A percentile compares a stretch with the other conserved stretches of the same genome.
Conservation (phyloP, 768 basidiomycete genomes). For the Imleria badia region DNA sequence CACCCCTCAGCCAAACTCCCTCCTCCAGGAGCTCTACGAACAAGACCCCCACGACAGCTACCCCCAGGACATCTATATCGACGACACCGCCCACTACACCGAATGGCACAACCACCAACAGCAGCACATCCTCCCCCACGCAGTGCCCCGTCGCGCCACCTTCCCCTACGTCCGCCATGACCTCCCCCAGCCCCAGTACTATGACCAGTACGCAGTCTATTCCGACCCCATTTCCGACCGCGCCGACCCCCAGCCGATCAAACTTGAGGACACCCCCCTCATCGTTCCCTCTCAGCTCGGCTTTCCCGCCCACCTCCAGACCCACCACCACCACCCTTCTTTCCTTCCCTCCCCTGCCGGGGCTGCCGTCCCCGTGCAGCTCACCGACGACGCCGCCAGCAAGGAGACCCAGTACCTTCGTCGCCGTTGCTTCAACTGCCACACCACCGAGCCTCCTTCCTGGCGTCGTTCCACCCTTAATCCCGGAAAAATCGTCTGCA, state of each 20-base stretch:
- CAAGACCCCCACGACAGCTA: conserved; percentile 46
- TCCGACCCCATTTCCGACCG: conserved; percentile 37
- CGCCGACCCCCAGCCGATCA: conserved; percentile 43
- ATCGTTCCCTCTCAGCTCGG: conserved; percentile 62
- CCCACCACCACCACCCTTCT: conserved; percentile 37
- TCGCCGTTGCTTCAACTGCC: conserved; percentile 87
- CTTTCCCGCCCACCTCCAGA: conserved; percentile 31
- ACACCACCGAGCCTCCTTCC: conserved; percentile 85
- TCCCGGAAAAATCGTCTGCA: conserved; percentile 91
- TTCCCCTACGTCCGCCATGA: conserved; percentile 80
- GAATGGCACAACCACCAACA: conserved; percentile 30
- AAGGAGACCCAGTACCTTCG: conserved; percentile 92
- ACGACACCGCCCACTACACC: conserved; percentile 35
- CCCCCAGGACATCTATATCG: conserved; percentile 35
- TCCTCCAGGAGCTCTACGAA: conserved; percentile 75
- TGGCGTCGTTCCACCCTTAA: conserved; percentile 89
- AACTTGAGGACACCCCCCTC: conserved; percentile 62
- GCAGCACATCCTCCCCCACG: conserved; percentile 32
- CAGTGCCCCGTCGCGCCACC: conserved; percentile 60
- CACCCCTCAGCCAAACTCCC: conserved; percentile 42
- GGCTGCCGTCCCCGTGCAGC: conserved; percentile 60
- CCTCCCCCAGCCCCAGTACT: conserved; percentile 43
- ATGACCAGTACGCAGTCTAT: conserved; percentile 38
- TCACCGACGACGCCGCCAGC: conserved; percentile 87
- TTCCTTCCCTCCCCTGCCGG: conserved; percentile 45